Percentiles rank a stretch among this genome's conserved stretches.
These are phyloP conservation scores for Castanopsis chinensis DNA, from an alignment of 306 rosid genomes.

Conservation along the genomic window DNA sequence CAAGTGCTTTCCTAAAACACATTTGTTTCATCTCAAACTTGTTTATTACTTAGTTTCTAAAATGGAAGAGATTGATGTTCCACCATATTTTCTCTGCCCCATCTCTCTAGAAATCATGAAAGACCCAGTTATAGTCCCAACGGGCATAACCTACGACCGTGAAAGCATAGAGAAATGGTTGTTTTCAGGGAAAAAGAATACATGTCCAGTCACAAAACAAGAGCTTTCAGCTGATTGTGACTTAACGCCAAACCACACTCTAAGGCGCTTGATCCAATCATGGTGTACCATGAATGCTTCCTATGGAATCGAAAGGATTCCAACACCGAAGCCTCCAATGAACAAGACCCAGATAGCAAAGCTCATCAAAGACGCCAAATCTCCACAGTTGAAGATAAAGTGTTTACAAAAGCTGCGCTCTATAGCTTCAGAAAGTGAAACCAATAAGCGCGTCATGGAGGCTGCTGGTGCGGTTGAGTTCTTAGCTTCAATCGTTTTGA, in stretches of 20 bases:
- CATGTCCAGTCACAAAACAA: constrained; percentile 80
- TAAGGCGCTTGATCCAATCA: constrained; percentile 75
- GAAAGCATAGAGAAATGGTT: constrained; percentile 85
- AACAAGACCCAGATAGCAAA: constrained; percentile 42
- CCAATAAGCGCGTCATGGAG: constrained; percentile 56
- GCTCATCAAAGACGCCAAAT: constrained; percentile 43
- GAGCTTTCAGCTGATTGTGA: constrained; percentile 32
- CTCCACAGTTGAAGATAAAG: constrained; percentile 31
- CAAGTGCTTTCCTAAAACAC: neutral
- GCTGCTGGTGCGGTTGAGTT: constrained; percentile 61
- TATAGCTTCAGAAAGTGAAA: constrained; percentile 55
- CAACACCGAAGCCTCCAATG: constrained; percentile 75
- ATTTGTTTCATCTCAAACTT: neutral
- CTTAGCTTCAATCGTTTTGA: constrained; percentile 40
- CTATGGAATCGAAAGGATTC: constrained; percentile 61
- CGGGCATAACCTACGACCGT: constrained; percentile 86
- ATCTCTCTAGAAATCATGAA: constrained; percentile 82
- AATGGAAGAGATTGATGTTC: constrained; percentile 70
- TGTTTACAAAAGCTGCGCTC: constrained; percentile 50
- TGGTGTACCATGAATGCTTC: constrained; percentile 90
- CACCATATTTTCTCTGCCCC: constrained; percentile 72
- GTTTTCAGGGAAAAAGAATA: constrained; percentile 36
- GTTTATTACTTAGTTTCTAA: neutral
- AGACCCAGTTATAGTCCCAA: constrained; percentile 70
- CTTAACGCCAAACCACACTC: constrained; percentile 84